Evolutionary conservation across 2,329 filamentous ascomycete genomes (phyloP).

Genomic region (Alternaria tenuissima): DNA sequence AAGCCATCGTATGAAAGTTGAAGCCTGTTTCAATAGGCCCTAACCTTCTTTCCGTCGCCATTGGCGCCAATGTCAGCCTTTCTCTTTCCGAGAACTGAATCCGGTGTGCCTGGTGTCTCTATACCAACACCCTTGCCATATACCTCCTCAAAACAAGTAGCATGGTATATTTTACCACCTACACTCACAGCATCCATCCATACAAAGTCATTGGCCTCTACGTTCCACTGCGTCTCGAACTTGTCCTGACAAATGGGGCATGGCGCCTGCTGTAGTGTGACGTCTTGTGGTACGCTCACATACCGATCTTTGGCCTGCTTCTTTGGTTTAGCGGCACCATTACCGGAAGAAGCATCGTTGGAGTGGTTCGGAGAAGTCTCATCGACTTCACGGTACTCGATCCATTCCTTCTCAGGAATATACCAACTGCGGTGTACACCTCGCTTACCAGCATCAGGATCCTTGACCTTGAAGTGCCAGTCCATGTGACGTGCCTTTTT

Average conservation of each 20-base stretch:
- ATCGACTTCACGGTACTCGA: slow-evolving; percentile 80
- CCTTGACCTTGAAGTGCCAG: slow-evolving; percentile 97
- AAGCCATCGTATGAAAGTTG: background rate
- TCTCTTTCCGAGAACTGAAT: slow-evolving; percentile 49
- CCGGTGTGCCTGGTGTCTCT: slow-evolving; percentile 45
- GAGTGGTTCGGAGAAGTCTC: slow-evolving; percentile 61
- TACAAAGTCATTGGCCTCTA: slow-evolving; percentile 94
- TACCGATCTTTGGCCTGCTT: slow-evolving; percentile 72
- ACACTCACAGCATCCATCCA: slow-evolving; percentile 89
- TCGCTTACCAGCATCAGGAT: slow-evolving; percentile 83
- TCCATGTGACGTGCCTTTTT: slow-evolving; percentile 94
- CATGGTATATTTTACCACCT: slow-evolving; percentile 84
- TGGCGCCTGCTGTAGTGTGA: slow-evolving; percentile 74
- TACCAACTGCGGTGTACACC: slow-evolving; percentile 96
- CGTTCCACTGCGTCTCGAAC: slow-evolving; percentile 91
- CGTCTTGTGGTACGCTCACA: slow-evolving; percentile 83
- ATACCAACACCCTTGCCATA: slow-evolving; percentile 45
- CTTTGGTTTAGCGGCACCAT: slow-evolving; percentile 52
- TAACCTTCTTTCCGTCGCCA: slow-evolving; percentile 43
- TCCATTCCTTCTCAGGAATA: slow-evolving; percentile 93
- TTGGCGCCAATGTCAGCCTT: slow-evolving; percentile 40
- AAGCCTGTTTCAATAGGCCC: slow-evolving; percentile 25
- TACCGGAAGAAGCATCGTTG: slow-evolving; percentile 37
- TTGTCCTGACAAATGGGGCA: slow-evolving; percentile 97
- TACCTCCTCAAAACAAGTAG: slow-evolving; percentile 81